A percentile compares a stretch with the other conserved stretches of the same genome.
Conservation (phyloP, 2,329 filamentous ascomycete genomes). For the Amesomyces nigricolor region DNA sequence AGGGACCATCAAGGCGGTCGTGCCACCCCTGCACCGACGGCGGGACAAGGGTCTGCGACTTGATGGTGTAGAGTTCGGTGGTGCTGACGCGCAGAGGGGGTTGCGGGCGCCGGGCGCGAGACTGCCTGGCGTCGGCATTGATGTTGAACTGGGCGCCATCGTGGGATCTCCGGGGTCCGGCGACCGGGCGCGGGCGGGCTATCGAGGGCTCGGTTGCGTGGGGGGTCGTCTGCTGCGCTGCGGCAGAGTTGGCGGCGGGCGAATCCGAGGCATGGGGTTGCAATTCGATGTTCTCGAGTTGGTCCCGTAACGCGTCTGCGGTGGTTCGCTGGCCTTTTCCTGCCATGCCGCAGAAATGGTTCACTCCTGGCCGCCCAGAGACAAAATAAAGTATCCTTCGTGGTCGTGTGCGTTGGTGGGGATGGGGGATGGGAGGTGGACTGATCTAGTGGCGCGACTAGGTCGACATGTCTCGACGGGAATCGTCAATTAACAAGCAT, state of each 20-base stretch:
- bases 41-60: slow-evolving; percentile 24
- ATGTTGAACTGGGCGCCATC: not conserved
- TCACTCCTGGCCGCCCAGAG: not conserved
- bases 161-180: not conserved
- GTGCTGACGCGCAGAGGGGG: slow-evolving; percentile 22
- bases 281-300: slow-evolving; percentile 27
- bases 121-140: not conserved
- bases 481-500: no score
- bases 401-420: not conserved
- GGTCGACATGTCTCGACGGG: no score
- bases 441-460: no score
- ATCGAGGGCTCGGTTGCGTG: not conserved
- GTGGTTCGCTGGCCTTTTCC: slow-evolving; percentile 13
- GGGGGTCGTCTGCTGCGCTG: not conserved
- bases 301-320: slow-evolving; percentile 24
- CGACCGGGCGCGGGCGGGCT: not conserved
- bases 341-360: slow-evolving; percentile 21
- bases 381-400: not conserved
- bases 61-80: slow-evolving; percentile 30
- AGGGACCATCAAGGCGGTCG: not conserved
- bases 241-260: not conserved
- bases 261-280: slow-evolving; percentile 11
- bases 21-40: slow-evolving; percentile 3
- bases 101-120: slow-evolving; percentile 11
- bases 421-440: no score